Conservation (phyloP, 345 rosid species). For the Lenwebbia sp. region DNA sequence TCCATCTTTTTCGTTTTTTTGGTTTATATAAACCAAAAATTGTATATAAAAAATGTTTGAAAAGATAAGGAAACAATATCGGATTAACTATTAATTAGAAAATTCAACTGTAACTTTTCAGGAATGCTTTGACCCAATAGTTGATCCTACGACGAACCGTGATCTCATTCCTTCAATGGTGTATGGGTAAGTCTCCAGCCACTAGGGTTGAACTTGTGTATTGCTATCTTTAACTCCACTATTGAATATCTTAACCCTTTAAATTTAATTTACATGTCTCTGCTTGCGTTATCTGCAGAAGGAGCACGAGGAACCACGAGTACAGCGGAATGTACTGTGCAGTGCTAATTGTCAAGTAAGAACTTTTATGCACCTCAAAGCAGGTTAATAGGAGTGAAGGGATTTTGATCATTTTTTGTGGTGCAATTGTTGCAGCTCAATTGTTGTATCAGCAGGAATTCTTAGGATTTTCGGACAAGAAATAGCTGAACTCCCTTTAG, state of each 20-base stretch:
- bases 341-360: conserved; percentile 30
- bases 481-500: conserved; percentile 39
- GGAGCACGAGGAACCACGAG: conserved; percentile 28
- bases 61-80: background rate
- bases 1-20: background rate
- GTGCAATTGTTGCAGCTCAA: conserved; percentile 21
- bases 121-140: conserved; percentile 90
- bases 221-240: background rate
- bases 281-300: conserved; percentile 5
- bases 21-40: background rate
- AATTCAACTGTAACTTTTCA: conserved; percentile 3
- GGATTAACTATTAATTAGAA: background rate
- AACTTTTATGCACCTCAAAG: background rate
- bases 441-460: conserved; percentile 27
- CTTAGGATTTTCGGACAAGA: conserved; percentile 36
- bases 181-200: conserved; percentile 53
- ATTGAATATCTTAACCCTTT: background rate
- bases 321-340: conserved; percentile 46
- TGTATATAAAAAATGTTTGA: background rate
- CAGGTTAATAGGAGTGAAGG: background rate
- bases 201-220: background rate
- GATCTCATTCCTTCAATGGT: conserved; percentile 92
- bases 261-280: background rate
- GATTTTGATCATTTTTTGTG: background rate
- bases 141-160: conserved; percentile 58